A percentile compares a stretch with the other conserved stretches of the same genome.
Conservation (phyloP, 2,329 filamentous ascomycete species). For the Fusarium guadeloupense region DNA sequence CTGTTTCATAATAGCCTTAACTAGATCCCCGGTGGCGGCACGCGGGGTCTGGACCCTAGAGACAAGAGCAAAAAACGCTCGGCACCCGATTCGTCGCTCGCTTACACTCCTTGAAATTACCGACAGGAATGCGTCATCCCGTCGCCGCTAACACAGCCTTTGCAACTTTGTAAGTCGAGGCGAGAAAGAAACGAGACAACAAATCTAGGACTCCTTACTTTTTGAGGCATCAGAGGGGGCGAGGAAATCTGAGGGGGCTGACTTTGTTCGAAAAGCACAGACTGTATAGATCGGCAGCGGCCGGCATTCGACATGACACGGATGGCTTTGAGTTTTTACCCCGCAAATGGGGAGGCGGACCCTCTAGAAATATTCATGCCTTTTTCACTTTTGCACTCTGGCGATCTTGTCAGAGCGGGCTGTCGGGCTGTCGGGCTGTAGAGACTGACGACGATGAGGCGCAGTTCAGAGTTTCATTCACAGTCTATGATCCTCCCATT, state of each 20-base stretch:
- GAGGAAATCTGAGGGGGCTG: constrained; percentile 22
- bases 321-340: constrained; percentile 18
- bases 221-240: constrained; percentile 2
- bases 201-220: no score
- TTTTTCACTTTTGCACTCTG: background rate
- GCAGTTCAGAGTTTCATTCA: constrained; percentile 10
- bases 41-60: constrained; percentile 24
- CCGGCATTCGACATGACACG: constrained; percentile 2
- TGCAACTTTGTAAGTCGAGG: background rate
- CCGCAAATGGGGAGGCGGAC: constrained; percentile 25
- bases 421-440: background rate
- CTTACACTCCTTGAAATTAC: constrained; percentile 37
- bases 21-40: constrained; percentile 17
- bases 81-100: constrained; percentile 36
- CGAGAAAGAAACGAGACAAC: background rate
- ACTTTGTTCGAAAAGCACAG: background rate
- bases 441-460: constrained; percentile 13
- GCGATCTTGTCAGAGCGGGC: constrained; percentile 27
- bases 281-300: constrained; percentile 17
- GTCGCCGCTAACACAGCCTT: constrained; percentile 19
- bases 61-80: constrained; percentile 2
- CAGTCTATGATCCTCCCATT: background rate
- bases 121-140: constrained; percentile 45
- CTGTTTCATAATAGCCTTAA: constrained; percentile 44
- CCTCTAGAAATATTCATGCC: constrained; percentile 8